Percentiles rank a stretch among this genome's conserved stretches.
Evolutionary conservation across 2,329 filamentous ascomycete species (phyloP).

Genomic region (Phaeosphaeriaceae sp.): DNA sequence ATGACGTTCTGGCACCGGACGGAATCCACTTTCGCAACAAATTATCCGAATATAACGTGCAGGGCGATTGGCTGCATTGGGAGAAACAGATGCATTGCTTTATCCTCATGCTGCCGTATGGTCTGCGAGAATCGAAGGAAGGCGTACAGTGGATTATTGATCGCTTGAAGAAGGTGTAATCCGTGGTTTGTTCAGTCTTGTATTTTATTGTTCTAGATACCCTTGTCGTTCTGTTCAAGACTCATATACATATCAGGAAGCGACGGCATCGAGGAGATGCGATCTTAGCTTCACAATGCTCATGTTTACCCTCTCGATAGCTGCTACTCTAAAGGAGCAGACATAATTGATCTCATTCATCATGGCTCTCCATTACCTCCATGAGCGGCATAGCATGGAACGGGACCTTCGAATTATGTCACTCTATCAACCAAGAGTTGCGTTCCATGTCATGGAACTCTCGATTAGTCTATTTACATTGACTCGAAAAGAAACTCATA

Average conservation of each 20-base stretch:
- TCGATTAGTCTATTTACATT: neutral
- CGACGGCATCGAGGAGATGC: neutral
- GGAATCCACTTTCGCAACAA: conserved; percentile 57
- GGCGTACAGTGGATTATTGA: conserved; percentile 56
- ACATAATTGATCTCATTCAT: too few species aligned
- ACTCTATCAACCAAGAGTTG: too few species aligned
- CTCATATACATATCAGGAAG: neutral
- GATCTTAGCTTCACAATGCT: neutral
- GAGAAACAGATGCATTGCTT: conserved; percentile 68
- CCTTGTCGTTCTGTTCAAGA: neutral
- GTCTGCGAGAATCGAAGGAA: conserved; percentile 56
- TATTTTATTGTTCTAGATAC: conserved; percentile 2
- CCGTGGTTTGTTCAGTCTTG: neutral
- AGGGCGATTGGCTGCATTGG: conserved; percentile 66
- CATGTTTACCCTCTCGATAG: neutral
- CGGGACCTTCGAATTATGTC: too few species aligned
- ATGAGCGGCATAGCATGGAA: too few species aligned
- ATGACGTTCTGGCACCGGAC: conserved; percentile 63
- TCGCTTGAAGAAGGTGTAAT: conserved; percentile 36
- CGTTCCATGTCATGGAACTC: too few species aligned
- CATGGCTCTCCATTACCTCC: too few species aligned
- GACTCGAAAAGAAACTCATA: conserved; percentile 9
- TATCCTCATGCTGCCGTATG: conserved; percentile 58
- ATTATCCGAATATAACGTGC: conserved; percentile 51
- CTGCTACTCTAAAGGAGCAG: neutral